Evolutionary conservation across 208 protist species (phyloP), one percentile per base, ranked within the genome.

Genomic region (Phytomonas sp.): DNA sequence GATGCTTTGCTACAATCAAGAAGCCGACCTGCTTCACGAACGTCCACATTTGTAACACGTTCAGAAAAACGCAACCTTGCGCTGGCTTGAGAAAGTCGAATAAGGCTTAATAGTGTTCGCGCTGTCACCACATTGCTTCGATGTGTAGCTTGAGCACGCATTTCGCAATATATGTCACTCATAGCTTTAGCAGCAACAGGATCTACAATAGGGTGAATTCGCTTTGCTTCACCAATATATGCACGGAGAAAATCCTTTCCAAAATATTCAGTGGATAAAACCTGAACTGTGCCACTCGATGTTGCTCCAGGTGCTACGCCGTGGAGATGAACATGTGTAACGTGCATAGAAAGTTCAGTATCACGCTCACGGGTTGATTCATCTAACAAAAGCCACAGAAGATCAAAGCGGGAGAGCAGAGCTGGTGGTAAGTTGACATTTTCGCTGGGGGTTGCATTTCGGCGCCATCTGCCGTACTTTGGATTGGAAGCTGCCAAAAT

Each of bases 401-500:
- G 66, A 76, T 99, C 98, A 73, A 99, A 99, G 72, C 99, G 91
- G 8, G 98, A 99, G 26, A 99, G 82, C 16, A 99, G 83, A 7
- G 99, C 95, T 30, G 95, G 92, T 26, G 98, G 98, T 11, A 99
- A 77, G 75, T 99, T 99, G 67, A 99, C 98, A 81, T 99, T 99
- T 63, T 98, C 94, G n/a, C 82, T 95, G 6, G 92, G 92, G 59
- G 93, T 92, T 37, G 89, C 85, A 60, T 86, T 80, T 11, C 84
- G 80, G 70, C 99, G 95, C 85, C 98, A 99, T 4, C 98, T 82
- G 30, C 98, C 98, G 73, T 89, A 98, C 29, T 94, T 93, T 0
- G 98, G 99, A 81, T 99, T 99, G 11, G 98, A 98, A 0, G 99
- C 98, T 0, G 99, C 99, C 16, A 99, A 83, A 71, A 99, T 98